Conservation (phyloP, 345 rosid genomes). For the Gossypium longicalyx region DNA sequence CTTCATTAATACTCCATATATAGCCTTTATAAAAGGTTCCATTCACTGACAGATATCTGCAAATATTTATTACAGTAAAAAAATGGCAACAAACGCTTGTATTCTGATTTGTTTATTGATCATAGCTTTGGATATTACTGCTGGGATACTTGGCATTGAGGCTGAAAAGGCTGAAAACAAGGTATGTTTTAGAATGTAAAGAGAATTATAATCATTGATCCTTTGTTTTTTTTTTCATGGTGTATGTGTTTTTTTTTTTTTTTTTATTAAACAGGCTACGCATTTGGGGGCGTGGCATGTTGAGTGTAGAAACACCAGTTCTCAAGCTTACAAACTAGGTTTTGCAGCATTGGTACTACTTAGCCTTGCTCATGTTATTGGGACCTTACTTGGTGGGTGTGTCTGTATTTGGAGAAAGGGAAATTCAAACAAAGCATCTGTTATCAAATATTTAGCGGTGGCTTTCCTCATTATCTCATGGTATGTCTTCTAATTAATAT, state of each 20-base stretch:
- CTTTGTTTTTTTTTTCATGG: neutral
- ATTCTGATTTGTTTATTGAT: slow-evolving; percentile 45
- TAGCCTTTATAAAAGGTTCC: no score
- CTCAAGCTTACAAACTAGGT: slow-evolving; percentile 66
- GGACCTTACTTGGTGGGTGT: slow-evolving; percentile 69
- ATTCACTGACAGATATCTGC: no score
- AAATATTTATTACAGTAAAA: no score
- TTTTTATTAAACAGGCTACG: slow-evolving; percentile 42
- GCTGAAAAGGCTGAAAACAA: slow-evolving; percentile 54
- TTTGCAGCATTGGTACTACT: slow-evolving; percentile 65
- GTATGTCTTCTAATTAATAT: slow-evolving; percentile 24
- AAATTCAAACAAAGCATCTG: slow-evolving; percentile 40
- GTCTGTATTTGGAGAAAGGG: slow-evolving; percentile 51
- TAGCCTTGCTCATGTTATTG: slow-evolving; percentile 54
- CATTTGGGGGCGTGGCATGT: slow-evolving; percentile 64
- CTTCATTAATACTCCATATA: slow-evolving; percentile 5
- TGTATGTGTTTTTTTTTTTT: neutral
- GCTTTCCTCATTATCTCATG: slow-evolving; percentile 79
- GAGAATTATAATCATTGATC: neutral
- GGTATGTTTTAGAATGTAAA: slow-evolving; percentile 22
- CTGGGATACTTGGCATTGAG: slow-evolving; percentile 57
- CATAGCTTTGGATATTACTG: slow-evolving; percentile 47
- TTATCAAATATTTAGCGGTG: slow-evolving; percentile 70
- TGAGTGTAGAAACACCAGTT: slow-evolving; percentile 79
- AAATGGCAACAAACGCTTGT: slow-evolving; percentile 30